Conservation (phyloP, 139 green algal species). For the Coccomyxa sp. region DNA sequence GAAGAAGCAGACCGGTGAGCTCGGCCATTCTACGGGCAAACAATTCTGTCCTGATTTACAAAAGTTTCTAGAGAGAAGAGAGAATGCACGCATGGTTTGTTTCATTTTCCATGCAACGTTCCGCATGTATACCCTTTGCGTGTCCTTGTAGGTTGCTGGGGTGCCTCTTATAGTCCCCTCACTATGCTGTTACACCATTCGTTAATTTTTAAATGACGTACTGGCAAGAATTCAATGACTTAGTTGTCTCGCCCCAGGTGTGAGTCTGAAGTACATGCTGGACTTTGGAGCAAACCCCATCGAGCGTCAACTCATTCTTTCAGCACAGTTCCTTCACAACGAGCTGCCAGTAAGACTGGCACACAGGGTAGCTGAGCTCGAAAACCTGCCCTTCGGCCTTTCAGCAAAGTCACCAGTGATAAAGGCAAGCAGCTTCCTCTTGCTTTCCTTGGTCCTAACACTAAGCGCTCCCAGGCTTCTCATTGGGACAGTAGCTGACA, state of each 20-base stretch:
- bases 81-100: no score
- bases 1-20: slow-evolving; percentile 88
- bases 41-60: no score
- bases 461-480: not conserved
- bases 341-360: slow-evolving; percentile 94
- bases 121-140: no score
- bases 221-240: no score
- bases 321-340: slow-evolving; percentile 96
- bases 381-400: slow-evolving; percentile 95
- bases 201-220: no score
- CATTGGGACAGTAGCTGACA: not conserved
- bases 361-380: slow-evolving; percentile 92
- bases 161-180: no score
- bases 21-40: not conserved
- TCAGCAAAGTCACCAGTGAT: slow-evolving; percentile 82
- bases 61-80: no score
- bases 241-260: slow-evolving; percentile 14
- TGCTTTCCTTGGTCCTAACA: no score
- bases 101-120: no score
- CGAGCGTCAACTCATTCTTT: slow-evolving; percentile 86
- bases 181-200: no score
- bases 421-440: slow-evolving; percentile 56
- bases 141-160: no score
- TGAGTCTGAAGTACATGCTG: slow-evolving; percentile 95
- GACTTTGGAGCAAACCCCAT: slow-evolving; percentile 93